Base-by-base conservation (phyloP, 1,139 yeast genomes). In the Debaryomyces udenii region DNA sequence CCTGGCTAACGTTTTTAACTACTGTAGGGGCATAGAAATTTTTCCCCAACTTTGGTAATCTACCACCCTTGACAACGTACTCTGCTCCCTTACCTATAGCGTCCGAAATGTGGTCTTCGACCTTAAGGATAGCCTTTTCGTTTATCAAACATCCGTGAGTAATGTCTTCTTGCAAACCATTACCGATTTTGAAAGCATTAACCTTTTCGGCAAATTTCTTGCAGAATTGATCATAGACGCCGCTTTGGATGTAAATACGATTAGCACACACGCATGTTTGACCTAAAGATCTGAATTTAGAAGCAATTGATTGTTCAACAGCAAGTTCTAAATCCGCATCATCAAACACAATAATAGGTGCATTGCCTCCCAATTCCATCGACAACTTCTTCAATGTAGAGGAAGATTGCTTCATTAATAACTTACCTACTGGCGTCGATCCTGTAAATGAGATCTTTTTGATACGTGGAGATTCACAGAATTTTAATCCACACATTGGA, bases 251-350 rank as follows among this genome's bases (percentile, higher is more conserved):
- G 51, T 85, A 86, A 31, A 89, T 76, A 49, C 97, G 75, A 47
- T 93, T 89, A 43, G 91, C 89, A 41, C 96, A 89, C 31, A 94
- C 88, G 70, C 97, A 90, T 39, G 89, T 84, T 66, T 90, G 96
- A 33, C 97, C 97, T 78, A 74, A 84, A 70, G 70, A 83, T 74
- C 70, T 83, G 69, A 60, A 84, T 69, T 56, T 78, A 66, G 59
- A 84, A 57, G 62, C 82, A 69, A 66, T 79, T 66, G 59, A 68
- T 56, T 75, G 80, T 41, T 62, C 68, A 38, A 74, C 70, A 1
- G 81, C 80, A 39, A 66, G 62, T 31, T 72, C 77, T 11, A 76
- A 51, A 45, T 75, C 69, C 6, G 79, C 79, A 53, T 75, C 80
- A 31, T 72, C 68, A 48, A 75, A 70, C 3, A 76, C 67, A 35